Conservation (phyloP, 2,329 filamentous ascomycete species). For the Epicoccum sorghinum region DNA sequence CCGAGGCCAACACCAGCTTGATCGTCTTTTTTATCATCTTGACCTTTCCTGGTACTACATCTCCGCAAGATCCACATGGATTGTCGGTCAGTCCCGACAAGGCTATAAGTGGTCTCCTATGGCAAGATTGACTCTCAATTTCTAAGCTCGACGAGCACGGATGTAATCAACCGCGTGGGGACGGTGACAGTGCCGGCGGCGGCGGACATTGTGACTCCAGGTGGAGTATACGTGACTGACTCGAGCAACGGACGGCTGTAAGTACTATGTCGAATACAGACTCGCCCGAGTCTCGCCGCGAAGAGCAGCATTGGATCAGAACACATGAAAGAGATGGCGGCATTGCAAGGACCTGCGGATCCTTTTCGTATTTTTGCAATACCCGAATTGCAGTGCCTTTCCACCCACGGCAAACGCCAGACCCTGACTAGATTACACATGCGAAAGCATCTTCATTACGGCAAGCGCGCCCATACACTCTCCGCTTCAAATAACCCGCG, state of each 20-base stretch:
- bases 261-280: neutral
- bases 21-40: neutral
- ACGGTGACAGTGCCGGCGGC: too few relatives aligned
- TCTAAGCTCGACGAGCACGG: too few relatives aligned
- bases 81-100: too few relatives aligned
- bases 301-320: neutral
- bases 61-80: too few relatives aligned
- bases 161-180: too few relatives aligned
- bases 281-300: neutral
- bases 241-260: too few relatives aligned
- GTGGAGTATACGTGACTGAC: too few relatives aligned
- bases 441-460: slow-evolving; percentile 9
- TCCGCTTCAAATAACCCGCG: neutral
- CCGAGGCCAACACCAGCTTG: neutral
- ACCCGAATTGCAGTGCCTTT: neutral
- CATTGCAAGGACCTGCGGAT: slow-evolving; percentile 2
- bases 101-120: too few relatives aligned
- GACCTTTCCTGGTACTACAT: neutral
- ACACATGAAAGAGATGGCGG: slow-evolving; percentile 1
- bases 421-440: slow-evolving; percentile 18
- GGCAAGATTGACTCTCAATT: neutral
- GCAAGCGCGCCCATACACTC: neutral
- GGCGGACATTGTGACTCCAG: too few relatives aligned
- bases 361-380: neutral
- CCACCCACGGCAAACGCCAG: slow-evolving; percentile 11